A percentile compares a stretch with the other conserved stretches of the same genome.
Evolutionary conservation across 495 filamentous ascomycete genomes (phyloP).

Genomic region (Talaromyces nanjingensis): DNA sequence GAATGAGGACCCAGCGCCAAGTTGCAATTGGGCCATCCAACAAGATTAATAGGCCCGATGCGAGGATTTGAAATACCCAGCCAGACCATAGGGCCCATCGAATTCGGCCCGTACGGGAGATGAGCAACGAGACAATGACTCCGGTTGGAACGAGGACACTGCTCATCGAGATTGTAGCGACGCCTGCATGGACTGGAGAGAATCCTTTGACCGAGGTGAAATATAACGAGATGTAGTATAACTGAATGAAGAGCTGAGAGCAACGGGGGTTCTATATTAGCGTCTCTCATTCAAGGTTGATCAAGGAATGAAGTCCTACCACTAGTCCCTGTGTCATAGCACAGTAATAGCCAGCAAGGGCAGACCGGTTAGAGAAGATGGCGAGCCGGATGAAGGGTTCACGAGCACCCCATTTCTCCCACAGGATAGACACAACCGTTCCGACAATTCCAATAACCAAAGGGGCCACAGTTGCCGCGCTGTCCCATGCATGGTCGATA

Average conservation of each 20-base stretch:
- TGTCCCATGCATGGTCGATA: conserved; percentile 43
- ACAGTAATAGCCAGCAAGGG: conserved; percentile 23
- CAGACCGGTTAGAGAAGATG: conserved; percentile 34
- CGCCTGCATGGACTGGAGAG: conserved; percentile 39
- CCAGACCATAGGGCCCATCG: conserved; percentile 49
- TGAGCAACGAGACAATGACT: conserved; percentile 37
- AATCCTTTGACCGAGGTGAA: conserved; percentile 49
- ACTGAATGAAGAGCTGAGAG: conserved; percentile 30
- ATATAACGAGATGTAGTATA: conserved; percentile 62
- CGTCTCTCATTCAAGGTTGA: not conserved
- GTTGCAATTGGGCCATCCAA: conserved; percentile 35
- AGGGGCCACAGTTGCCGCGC: conserved; percentile 38
- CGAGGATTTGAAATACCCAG: conserved; percentile 40
- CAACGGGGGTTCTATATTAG: not conserved
- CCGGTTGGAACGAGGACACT: conserved; percentile 35
- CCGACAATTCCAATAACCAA: conserved; percentile 32
- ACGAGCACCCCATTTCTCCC: conserved; percentile 30
- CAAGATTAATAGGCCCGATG: conserved; percentile 38
- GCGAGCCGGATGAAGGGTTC: conserved; percentile 42
- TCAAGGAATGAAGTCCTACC: conserved; percentile 10
- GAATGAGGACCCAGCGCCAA: conserved; percentile 43
- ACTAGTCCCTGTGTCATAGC: conserved; percentile 43
- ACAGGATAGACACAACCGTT: conserved; percentile 22
- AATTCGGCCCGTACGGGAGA: conserved; percentile 41
- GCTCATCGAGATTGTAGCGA: conserved; percentile 47